Percentiles rank a stretch among this genome's conserved stretches.
Conservation (phyloP, 768 basidiomycete genomes). For the Kwoniella newhampshirensis region DNA sequence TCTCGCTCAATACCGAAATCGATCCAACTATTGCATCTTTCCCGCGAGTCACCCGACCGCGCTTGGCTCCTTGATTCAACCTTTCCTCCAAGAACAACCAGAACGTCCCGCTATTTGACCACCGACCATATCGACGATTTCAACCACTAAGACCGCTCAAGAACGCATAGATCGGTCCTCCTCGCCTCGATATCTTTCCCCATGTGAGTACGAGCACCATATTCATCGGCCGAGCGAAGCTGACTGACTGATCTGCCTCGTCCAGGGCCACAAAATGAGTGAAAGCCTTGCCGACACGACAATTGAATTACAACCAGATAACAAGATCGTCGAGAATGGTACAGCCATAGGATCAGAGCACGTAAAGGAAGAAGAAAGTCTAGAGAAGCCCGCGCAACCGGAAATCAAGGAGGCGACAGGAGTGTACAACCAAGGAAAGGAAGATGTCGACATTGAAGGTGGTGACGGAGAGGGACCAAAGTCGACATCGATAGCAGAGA, state of each 20-base stretch:
- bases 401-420: slow-evolving; percentile 8
- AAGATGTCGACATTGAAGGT: background rate
- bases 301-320: slow-evolving; percentile 6
- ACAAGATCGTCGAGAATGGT: slow-evolving; percentile 1
- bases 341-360: background rate
- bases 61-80: too few relatives aligned
- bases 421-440: background rate
- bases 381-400: slow-evolving; percentile 6
- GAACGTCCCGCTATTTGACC: too few relatives aligned
- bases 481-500: background rate
- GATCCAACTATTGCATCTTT: too few relatives aligned
- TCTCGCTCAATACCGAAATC: too few relatives aligned
- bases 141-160: too few relatives aligned
- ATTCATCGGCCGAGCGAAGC: too few relatives aligned
- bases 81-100: too few relatives aligned
- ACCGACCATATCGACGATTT: too few relatives aligned
- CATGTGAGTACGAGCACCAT: slow-evolving; percentile 15
- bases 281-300: slow-evolving; percentile 17
- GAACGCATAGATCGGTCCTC: too few relatives aligned
- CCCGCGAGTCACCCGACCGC: too few relatives aligned
- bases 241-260: too few relatives aligned
- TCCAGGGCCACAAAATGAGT: slow-evolving; percentile 32
- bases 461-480: background rate
- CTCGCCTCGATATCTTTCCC: too few relatives aligned
- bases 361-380: background rate